A percentile compares a stretch with the other conserved stretches of the same genome.
These are phyloP conservation scores for Geotrichum citri-aurantii DNA, from an alignment of 1,139 yeast species.

Conservation along the genomic window DNA sequence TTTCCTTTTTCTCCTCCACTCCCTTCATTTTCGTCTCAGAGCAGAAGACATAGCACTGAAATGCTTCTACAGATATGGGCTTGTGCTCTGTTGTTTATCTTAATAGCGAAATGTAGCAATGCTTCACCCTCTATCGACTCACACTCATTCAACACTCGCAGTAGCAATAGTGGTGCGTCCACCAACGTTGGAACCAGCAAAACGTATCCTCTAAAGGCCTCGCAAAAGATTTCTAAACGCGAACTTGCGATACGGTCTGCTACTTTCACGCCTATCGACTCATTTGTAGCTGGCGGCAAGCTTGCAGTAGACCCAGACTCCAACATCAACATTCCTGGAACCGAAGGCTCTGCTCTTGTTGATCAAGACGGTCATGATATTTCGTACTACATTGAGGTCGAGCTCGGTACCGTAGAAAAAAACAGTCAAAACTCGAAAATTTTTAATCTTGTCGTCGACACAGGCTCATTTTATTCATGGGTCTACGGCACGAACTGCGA, in stretches of 20 bases:
- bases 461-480: constrained; percentile 64
- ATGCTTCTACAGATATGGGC: not conserved
- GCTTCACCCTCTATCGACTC: not conserved
- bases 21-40: not conserved
- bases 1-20: not conserved
- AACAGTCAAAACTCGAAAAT: constrained; percentile 1
- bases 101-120: not conserved
- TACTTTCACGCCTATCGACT: not conserved
- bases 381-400: constrained; percentile 30
- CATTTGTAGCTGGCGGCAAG: not conserved
- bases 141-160: not conserved
- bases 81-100: not conserved
- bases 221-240: constrained; percentile 4
- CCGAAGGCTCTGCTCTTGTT: constrained; percentile 21
- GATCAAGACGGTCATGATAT: constrained; percentile 31
- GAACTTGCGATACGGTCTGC: not conserved
- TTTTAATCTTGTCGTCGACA: constrained; percentile 53
- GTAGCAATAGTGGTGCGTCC: not conserved
- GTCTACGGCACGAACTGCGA: constrained; percentile 50
- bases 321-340: not conserved
- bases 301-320: not conserved
- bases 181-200: constrained; percentile 6
- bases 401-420: constrained; percentile 25
- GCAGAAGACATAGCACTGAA: not conserved
- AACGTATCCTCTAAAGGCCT: constrained; percentile 10